These are phyloP conservation scores for Globisporangium rhizosaccharum DNA, from an alignment of 352 stramenopile genomes.

Conservation along the genomic window DNA sequence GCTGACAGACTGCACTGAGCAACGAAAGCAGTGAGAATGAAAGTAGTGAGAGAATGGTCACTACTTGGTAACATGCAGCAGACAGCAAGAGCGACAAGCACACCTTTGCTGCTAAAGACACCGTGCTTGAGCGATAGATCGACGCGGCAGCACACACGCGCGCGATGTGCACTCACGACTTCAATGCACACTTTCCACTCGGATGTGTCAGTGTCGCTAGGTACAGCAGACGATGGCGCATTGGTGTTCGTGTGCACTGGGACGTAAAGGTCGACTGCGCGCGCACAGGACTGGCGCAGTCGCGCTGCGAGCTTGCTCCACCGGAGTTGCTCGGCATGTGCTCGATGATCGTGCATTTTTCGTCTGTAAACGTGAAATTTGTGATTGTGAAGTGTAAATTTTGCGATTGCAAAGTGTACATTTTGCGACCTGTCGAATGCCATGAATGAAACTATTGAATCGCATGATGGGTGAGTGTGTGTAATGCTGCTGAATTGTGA, in stretches of 20 bases:
- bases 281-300: conserved; percentile 4
- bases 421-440: too few species aligned
- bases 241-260: neutral
- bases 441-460: too few species aligned
- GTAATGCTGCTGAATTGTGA: too few species aligned
- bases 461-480: too few species aligned
- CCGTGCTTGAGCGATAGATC: conserved; percentile 5
- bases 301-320: conserved; percentile 4
- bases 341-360: too few species aligned
- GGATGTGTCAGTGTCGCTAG: neutral
- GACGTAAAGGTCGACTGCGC: conserved; percentile 2
- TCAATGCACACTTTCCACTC: conserved; percentile 11
- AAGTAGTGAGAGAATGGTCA: neutral
- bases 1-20: conserved; percentile 22
- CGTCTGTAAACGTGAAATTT: too few species aligned
- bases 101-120: conserved; percentile 9
- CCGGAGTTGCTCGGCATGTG: neutral
- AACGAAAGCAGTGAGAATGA: neutral
- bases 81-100: neutral
- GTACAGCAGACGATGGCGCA: neutral
- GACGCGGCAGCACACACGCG: conserved; percentile 5
- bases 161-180: conserved; percentile 4
- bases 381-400: too few species aligned
- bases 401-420: too few species aligned
- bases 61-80: neutral